Conservation (phyloP, 345 rosid genomes). For the Salix exigua region DNA sequence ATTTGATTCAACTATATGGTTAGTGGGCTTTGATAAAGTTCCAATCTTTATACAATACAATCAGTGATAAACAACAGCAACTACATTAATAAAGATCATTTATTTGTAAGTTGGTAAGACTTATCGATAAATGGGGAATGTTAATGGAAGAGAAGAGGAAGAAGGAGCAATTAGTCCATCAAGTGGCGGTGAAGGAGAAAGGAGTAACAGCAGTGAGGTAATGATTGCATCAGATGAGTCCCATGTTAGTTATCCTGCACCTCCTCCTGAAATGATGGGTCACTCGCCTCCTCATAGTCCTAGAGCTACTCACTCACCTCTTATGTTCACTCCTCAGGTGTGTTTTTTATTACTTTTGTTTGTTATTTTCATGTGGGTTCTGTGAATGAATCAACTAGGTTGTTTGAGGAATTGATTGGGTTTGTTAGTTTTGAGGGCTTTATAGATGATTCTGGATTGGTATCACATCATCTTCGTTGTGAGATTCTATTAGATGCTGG, state of each 20-base stretch:
- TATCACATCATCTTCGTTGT: neutral
- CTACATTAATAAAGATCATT: neutral
- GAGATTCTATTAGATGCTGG: neutral
- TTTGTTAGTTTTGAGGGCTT: neutral
- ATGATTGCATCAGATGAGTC: slow-evolving; percentile 44
- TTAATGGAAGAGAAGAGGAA: slow-evolving; percentile 83
- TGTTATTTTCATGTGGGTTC: neutral
- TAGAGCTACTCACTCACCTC: slow-evolving; percentile 72
- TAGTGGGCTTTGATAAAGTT: neutral
- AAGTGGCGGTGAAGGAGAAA: slow-evolving; percentile 37
- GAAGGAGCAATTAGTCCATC: slow-evolving; percentile 59
- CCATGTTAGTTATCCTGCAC: slow-evolving; percentile 10
- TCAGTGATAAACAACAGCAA: neutral
- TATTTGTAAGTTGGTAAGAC: slow-evolving; percentile 2
- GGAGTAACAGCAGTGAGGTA: slow-evolving; percentile 29
- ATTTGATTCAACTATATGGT: neutral
- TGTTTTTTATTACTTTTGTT: neutral
- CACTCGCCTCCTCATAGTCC: slow-evolving; percentile 96
- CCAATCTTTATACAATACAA: neutral
- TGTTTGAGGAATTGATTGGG: neutral
- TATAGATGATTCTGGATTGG: neutral
- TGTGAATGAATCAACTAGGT: neutral
- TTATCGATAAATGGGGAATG: slow-evolving; percentile 70
- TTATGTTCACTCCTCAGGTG: slow-evolving; percentile 96
- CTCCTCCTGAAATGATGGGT: slow-evolving; percentile 60